Evolutionary conservation across 345 rosid species (phyloP), one percentile per base, ranked within the genome.

Genomic region (Capsella bursapastoris): DNA sequence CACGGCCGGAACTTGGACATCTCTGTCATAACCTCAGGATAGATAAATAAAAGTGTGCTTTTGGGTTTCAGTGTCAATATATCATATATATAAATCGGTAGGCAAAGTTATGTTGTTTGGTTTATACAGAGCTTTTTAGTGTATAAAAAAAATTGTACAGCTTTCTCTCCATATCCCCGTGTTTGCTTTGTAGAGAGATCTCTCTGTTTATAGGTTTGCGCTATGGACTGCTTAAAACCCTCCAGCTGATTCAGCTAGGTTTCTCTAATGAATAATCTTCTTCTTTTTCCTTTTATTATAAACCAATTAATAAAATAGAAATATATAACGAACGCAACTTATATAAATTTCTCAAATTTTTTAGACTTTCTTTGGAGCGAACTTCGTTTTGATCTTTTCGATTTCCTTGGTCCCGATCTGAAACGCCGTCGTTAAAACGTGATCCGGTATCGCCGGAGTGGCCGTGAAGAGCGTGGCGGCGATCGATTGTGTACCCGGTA

Each of bases 1-100:
- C 90, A 2, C 87, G 97, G 57, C 98, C 98, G 7, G 98, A 94
- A 75, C 95, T 94, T 29, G 91, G 96, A 66, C 88, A 91, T 84
- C 96, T 94, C 55, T 90, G 93, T 82, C 86, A 86, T 70, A 87
- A 87, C 72, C 90, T 94, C 57, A 87, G 93, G 76, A 90, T 94
- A 51, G 93, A 90, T 68, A 86, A 86, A 73, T 92, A 15, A 66
- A 12, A 28, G 70, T 75, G 61, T 50, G 57, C 48, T 34, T 59
- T 35, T 8, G 72, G 51, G 51, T 66, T 8, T 57, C 59, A 38
- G 51, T 48, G 59, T 18, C 14, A 9, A 53, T 44, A 47, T 45
- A 62, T 43, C 61, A 71, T 65, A 16, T 70, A 70, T 69, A 41
- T 2, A 68, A 1, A 38, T 55, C 52, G 25, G 25, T 76, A 76